Percentiles rank a stretch among this genome's conserved stretches.
Evolutionary conservation across 208 protist species (phyloP).

Genomic region (Kentomonas sorsogonicus): DNA sequence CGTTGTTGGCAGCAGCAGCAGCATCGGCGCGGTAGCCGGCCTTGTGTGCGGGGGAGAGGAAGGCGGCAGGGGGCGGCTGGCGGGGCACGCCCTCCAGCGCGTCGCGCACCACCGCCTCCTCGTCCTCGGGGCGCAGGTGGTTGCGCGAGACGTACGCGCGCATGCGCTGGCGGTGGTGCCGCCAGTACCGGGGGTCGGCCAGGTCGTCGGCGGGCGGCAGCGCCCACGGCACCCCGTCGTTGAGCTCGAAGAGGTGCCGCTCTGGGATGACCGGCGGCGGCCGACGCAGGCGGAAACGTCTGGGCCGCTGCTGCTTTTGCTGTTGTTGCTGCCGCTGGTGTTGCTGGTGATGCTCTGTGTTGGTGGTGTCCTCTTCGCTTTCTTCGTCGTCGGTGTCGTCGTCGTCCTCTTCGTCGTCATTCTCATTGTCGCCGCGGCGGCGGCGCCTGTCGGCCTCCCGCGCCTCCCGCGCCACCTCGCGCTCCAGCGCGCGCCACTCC

Average conservation of each 20-base stretch:
- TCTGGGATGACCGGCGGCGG: slow-evolving; percentile 50
- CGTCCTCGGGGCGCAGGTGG: slow-evolving; percentile 20
- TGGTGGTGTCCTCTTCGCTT: background rate
- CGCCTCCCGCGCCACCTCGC: too few species aligned
- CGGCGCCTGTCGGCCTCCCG: background rate
- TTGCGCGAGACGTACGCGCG: slow-evolving; percentile 51
- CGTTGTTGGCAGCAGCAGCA: too few species aligned
- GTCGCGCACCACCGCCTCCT: slow-evolving; percentile 18
- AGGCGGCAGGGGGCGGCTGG: too few species aligned
- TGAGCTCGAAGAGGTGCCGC: slow-evolving; percentile 78
- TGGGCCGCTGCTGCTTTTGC: background rate
- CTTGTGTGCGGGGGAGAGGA: too few species aligned
- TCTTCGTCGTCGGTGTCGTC: slow-evolving; percentile 1
- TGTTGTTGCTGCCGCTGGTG: background rate
- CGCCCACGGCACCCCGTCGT: slow-evolving; percentile 69
- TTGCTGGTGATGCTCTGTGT: background rate
- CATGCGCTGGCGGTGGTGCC: slow-evolving; percentile 54
- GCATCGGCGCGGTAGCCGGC: too few species aligned
- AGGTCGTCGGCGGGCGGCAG: slow-evolving; percentile 67
- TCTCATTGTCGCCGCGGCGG: background rate
- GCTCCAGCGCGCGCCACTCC: background rate
- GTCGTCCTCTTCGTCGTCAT: background rate
- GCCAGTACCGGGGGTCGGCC: slow-evolving; percentile 56
- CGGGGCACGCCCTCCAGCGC: too few species aligned
- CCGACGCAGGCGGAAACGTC: slow-evolving; percentile 10